Evolutionary conservation across 805 yeast genomes (phyloP).

Genomic region (Spathaspora gorwiae): DNA sequence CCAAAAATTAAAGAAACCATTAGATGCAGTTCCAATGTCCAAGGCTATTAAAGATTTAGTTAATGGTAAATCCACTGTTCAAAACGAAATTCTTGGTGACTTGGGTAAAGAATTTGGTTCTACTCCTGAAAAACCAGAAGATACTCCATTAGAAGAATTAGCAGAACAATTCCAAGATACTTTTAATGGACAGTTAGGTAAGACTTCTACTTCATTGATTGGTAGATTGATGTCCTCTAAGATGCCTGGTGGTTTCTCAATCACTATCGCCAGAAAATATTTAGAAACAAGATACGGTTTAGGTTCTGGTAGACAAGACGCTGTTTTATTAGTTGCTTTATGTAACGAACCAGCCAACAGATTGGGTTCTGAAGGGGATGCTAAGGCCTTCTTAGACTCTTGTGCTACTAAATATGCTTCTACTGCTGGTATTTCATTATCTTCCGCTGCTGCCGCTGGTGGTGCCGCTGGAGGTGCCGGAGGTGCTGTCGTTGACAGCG

Average conservation of each 20-base stretch:
- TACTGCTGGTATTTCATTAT: conserved; percentile 69
- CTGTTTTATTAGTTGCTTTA: conserved; percentile 76
- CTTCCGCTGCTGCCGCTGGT: conserved; percentile 60
- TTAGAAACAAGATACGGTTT: conserved; percentile 90
- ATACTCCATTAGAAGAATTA: conserved; percentile 90
- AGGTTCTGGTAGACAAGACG: conserved; percentile 90
- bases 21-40: conserved; percentile 79
- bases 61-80: conserved; percentile 98
- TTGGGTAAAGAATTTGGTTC: conserved; percentile 97
- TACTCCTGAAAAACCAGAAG: conserved; percentile 99
- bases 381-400: conserved; percentile 82
- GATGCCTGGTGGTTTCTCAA: conserved; percentile 99
- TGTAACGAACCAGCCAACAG: conserved; percentile 90
- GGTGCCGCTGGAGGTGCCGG: conserved; percentile 56
- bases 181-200: conserved; percentile 85
- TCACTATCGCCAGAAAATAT: conserved; percentile 87
- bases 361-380: conserved; percentile 81
- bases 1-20: conserved; percentile 87
- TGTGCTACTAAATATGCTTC: conserved; percentile 83
- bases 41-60: conserved; percentile 96
- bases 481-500: conserved; percentile 88
- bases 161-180: conserved; percentile 94
- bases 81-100: conserved; percentile 97
- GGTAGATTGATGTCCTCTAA: conserved; percentile 92
- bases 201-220: conserved; percentile 83